Conservation (phyloP, 306 rosid genomes). For the Cicer bijugum region DNA sequence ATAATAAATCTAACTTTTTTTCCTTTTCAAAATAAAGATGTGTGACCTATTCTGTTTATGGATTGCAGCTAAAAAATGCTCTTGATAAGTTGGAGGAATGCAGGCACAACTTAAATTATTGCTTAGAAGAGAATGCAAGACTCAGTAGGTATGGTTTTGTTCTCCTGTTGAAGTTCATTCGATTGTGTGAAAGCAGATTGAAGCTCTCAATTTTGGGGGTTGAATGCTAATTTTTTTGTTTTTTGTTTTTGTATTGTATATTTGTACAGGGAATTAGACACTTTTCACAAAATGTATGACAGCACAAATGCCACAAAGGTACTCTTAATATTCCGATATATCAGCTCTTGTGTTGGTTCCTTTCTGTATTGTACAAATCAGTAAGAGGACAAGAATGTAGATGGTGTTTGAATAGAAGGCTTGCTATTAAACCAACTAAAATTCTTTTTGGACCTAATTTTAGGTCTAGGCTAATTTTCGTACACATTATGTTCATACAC, state of each 20-base stretch:
- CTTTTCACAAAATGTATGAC: slow-evolving; percentile 52
- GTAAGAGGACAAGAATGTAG: slow-evolving; percentile 5
- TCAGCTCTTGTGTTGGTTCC: slow-evolving; percentile 21
- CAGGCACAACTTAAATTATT: slow-evolving; percentile 69
- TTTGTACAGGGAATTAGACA: slow-evolving; percentile 73
- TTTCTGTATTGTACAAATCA: slow-evolving; percentile 20
- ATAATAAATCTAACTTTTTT: not conserved
- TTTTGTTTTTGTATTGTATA: slow-evolving; percentile 35
- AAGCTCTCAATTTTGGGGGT: slow-evolving; percentile 26
- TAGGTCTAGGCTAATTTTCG: not conserved
- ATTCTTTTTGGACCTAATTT: slow-evolving; percentile 6
- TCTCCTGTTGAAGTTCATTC: slow-evolving; percentile 36
- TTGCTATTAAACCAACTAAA: not conserved
- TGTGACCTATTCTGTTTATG: slow-evolving; percentile 43
- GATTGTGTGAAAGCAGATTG: slow-evolving; percentile 23
- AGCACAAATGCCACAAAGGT: slow-evolving; percentile 57
- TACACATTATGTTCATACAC: not conserved
- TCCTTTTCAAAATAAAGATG: slow-evolving; percentile 32
- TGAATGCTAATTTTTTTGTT: slow-evolving; percentile 28
- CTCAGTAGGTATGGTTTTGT: slow-evolving; percentile 66
- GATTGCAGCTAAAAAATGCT: slow-evolving; percentile 64
- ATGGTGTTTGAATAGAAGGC: slow-evolving; percentile 16
- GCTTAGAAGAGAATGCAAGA: slow-evolving; percentile 86
- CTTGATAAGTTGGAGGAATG: slow-evolving; percentile 72
- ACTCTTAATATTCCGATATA: slow-evolving; percentile 41